Base-by-base conservation (phyloP, 2,329 filamentous ascomycete genomes). In the Aurifilum marmelostoma region DNA sequence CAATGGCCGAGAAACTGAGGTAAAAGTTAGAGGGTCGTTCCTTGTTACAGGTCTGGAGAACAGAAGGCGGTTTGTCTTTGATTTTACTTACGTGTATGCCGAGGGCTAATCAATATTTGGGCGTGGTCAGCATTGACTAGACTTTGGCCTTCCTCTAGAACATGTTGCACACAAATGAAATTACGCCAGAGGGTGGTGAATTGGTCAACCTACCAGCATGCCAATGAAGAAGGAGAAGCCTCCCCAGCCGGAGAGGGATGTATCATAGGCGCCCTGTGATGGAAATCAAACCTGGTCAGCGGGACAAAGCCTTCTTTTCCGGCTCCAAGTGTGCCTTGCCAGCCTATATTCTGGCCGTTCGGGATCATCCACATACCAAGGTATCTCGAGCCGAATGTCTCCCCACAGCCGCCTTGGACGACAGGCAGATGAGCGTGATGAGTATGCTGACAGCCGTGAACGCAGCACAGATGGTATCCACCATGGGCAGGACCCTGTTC, bases 211-310 rank as follows among this genome's bases (percentile, higher is more conserved):
- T 60, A 60, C 58, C 2, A 90, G 78, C 12, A 89, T 81, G 29
- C 88, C 87, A 69, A 90, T 89, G 77, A 88, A 88, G 76, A 89
- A 89, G 0, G 85, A 86, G 73, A 89, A 89, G 18, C 78, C 79
- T 2, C 83, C 84, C 86, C 87, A 89, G 11, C 88, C 87, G 0
- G 86, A 83, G 16, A 88, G 78, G 5, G 79, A 81, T 1, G 80
- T 81, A 71, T 89, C 87, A 73, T 88, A 89, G 70, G 88, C 79
- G 0, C 84, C 83, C n/a, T 79, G 27, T 27, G 50, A 21, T 7
- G 14, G 0, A 16, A 1, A 9, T 16, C 21, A 47, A 2, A 37
- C 2, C 61, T 12, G 2, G 2, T 11, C 41, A 21, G 24, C 2
- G 27, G n/a, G 52, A 12, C 27, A 32, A 56, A n/a, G 34, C 34